Conservation (phyloP, 1,139 yeast genomes). For the Kodamaea ohmeri region DNA sequence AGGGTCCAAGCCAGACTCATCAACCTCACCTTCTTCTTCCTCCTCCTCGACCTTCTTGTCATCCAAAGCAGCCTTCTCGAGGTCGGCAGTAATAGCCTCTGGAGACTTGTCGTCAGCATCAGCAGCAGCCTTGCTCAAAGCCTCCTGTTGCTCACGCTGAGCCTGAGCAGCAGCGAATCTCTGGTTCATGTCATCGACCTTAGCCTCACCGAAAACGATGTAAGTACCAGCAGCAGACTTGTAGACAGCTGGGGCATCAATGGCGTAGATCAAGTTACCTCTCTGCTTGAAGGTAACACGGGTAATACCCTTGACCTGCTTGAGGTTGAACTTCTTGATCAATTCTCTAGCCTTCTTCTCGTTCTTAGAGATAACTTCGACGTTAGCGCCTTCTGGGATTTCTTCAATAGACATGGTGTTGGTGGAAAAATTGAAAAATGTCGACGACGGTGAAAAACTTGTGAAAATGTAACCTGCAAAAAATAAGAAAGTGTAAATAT, state of each 20-base stretch:
- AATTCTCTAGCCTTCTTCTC: slow-evolving; percentile 96
- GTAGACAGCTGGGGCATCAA: slow-evolving; percentile 94
- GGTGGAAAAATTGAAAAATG: not conserved
- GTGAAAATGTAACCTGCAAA: slow-evolving; percentile 4
- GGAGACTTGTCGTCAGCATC: slow-evolving; percentile 52
- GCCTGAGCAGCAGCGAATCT: slow-evolving; percentile 66
- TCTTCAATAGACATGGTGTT: slow-evolving; percentile 51
- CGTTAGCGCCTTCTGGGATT: slow-evolving; percentile 88
- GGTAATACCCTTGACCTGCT: slow-evolving; percentile 87
- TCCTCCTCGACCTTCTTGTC: slow-evolving; percentile 42
- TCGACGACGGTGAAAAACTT: slow-evolving; percentile 1
- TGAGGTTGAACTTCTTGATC: slow-evolving; percentile 85
- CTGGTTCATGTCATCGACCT: slow-evolving; percentile 86
- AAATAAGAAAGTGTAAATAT: no score
- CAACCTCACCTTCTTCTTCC: slow-evolving; percentile 69
- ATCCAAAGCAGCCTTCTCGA: slow-evolving; percentile 72
- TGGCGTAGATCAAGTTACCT: slow-evolving; percentile 89
- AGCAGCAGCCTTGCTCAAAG: slow-evolving; percentile 57
- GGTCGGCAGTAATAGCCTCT: slow-evolving; percentile 85
- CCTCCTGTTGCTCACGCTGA: slow-evolving; percentile 52
- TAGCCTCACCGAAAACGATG: slow-evolving; percentile 97
- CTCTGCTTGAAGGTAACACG: slow-evolving; percentile 96
- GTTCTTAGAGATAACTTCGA: slow-evolving; percentile 79
- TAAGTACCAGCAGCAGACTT: slow-evolving; percentile 91
- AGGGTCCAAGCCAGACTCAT: slow-evolving; percentile 75